Conservation (phyloP, 495 filamentous ascomycete genomes). For the Penicillium parvum region DNA sequence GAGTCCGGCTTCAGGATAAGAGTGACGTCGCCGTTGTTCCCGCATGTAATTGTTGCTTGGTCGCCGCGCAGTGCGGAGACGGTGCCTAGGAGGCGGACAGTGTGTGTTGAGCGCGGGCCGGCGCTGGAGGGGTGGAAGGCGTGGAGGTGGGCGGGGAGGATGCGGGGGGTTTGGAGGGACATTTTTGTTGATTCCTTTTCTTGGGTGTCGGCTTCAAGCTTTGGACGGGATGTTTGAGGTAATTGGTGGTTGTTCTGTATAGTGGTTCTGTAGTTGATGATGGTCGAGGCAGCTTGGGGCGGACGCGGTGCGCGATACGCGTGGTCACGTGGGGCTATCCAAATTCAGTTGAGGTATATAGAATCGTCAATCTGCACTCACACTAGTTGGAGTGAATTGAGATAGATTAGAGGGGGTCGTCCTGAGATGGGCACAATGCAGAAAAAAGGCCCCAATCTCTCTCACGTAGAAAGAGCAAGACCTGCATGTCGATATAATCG, state of each 20-base stretch:
- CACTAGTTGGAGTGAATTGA: too few species aligned
- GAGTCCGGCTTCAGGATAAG: constrained; percentile 73
- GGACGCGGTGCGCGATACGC: constrained; percentile 25
- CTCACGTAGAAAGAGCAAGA: too few species aligned
- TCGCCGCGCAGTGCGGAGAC: constrained; percentile 77
- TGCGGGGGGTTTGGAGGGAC: constrained; percentile 61
- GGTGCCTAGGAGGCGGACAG: constrained; percentile 82
- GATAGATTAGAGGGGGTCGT: too few species aligned
- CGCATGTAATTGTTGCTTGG: constrained; percentile 69
- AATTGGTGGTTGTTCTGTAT: neutral
- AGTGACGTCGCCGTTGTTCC: constrained; percentile 61
- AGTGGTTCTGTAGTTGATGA: neutral
- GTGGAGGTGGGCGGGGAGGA: constrained; percentile 63
- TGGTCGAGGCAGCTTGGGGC: constrained; percentile 1
- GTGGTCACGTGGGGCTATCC: constrained; percentile 22
- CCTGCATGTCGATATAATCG: neutral
- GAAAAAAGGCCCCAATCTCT: too few species aligned
- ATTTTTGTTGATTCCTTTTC: constrained; percentile 20
- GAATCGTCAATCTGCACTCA: constrained; percentile 8
- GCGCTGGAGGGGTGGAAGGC: constrained; percentile 50
- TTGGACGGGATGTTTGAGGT: neutral
- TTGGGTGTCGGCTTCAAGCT: neutral
- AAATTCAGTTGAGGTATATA: too few species aligned
- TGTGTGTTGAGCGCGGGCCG: constrained; percentile 46
- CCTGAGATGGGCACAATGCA: too few species aligned